Base-by-base conservation (phyloP, 2,329 filamentous ascomycete species). In the Chaetothyriales sp. region DNA sequence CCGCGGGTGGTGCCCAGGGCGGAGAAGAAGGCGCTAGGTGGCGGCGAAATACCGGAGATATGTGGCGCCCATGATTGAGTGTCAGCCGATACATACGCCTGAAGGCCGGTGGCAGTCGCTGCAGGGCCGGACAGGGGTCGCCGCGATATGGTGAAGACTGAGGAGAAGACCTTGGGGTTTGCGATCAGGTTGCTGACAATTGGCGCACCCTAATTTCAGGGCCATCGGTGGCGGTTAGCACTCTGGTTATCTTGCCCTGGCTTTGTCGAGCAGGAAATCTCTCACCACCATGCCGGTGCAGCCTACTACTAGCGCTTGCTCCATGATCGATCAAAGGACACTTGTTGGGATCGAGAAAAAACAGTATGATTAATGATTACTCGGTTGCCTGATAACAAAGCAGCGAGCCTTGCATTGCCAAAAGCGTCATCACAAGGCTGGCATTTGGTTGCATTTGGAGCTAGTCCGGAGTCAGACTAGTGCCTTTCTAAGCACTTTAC, bases 1-100 rank as follows among this genome's bases (percentile, higher is more conserved):
- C 73, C 83, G 47, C 80, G 78, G 0, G 89, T 95, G 2, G 87
- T 95, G 52, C 83, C 90, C 1, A 95, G 75, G 1, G 79, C 79
- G 1, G 84, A 88, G 69, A 90, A 80, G 69, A 92, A 81, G 57
- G 84, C 71, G 1, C 71, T 64, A 0, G 84, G 80, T 0, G 72
- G 55, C 0, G 81, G 77, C 0, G 69, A 62, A 45, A 84, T 67
- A 32, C 70, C 66, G 5, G 72, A 63, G 47, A 92, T 74, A 58
- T 75, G 69, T 8, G 72, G 58, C 1, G 78, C 68, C 89, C 88
- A 95, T 62, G 76, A 74, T 6, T 76, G 65, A 1, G 79, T 80
- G 65, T 93, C 84, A 58, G 75, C 57, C 22, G 84, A 80, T 60
- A 83, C 67, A 57, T 84, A 70, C n/a, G 81, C 74, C 49, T 52